phyloP scores from a whole-genome alignment of 768 basidiomycete species.

The Tylopilus felleus region DNA sequence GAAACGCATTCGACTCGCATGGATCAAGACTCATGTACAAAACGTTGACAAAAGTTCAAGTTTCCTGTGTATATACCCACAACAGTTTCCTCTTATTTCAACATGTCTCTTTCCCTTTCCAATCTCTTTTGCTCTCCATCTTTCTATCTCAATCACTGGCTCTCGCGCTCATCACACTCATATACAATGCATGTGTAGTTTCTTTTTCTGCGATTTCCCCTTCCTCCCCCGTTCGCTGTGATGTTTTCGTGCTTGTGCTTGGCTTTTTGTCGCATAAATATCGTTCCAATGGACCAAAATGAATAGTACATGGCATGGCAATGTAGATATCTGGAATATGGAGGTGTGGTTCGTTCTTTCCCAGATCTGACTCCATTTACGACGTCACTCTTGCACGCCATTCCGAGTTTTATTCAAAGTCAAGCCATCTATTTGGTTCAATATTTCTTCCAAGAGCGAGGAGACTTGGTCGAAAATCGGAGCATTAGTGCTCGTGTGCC shows the following conservation, averaged over 20 bases:
- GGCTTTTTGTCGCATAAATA: constrained; percentile 2
- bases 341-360: background rate
- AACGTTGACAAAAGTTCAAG: constrained; percentile 1
- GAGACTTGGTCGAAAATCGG: background rate
- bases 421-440: background rate
- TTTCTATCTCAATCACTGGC: constrained; percentile 10
- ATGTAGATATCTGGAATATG: background rate
- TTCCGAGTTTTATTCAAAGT: background rate
- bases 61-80: constrained; percentile 21
- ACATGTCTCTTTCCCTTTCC: background rate
- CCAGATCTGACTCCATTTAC: background rate
- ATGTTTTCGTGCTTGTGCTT: background rate
- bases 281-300: background rate
- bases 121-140: constrained; percentile 7
- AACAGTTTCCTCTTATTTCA: background rate
- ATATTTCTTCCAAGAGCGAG: background rate
- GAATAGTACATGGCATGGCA: background rate
- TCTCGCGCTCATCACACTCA: background rate
- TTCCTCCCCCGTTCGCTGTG: background rate
- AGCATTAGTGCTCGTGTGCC: too few species aligned
- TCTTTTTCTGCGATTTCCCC: background rate
- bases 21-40: constrained; percentile 3
- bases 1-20: constrained; percentile 14
- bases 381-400: background rate
- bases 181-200: constrained; percentile 16